Percentiles rank a stretch among this genome's conserved stretches.
Evolutionary conservation across 2,329 filamentous ascomycete species (phyloP).

Genomic region (Alternaria metachromatica): DNA sequence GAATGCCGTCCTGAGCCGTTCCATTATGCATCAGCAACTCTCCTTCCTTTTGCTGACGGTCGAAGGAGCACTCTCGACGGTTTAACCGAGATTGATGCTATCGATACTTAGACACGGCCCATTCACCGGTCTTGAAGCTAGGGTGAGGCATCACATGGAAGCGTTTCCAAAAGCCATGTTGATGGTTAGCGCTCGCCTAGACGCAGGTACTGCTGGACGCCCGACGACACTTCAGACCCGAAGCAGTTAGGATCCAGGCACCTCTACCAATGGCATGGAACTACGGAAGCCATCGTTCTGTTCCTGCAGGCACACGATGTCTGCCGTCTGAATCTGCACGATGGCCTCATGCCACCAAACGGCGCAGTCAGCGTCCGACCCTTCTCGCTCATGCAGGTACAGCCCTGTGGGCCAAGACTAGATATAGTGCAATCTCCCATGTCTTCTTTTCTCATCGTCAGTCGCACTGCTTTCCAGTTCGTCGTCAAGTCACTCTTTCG

Average conservation of each 20-base stretch:
- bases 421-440: conserved; percentile 37
- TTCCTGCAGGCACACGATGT: conserved; percentile 32
- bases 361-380: conserved; percentile 22
- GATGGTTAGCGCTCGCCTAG: conserved; percentile 26
- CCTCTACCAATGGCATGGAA: conserved; percentile 21
- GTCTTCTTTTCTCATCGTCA: conserved; percentile 28
- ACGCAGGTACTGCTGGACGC: conserved; percentile 22
- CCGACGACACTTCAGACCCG: conserved; percentile 14
- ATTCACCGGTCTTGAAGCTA: conserved; percentile 31
- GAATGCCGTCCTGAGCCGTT: conserved; percentile 19
- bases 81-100: conserved; percentile 37
- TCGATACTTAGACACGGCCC: conserved; percentile 20
- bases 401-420: conserved; percentile 24
- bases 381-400: conserved; percentile 36
- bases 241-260: conserved; percentile 23
- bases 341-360: conserved; percentile 35
- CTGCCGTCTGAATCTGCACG: conserved; percentile 24
- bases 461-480: conserved; percentile 28
- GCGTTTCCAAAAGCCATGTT: conserved; percentile 22
- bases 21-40: background rate
- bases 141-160: conserved; percentile 23
- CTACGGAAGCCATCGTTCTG: conserved; percentile 13
- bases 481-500: conserved; percentile 38
- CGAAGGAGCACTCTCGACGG: background rate
- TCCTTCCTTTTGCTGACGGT: background rate